Evolutionary conservation across 805 yeast species (phyloP).

Genomic region (Kodamaea kaohsiungensis): DNA sequence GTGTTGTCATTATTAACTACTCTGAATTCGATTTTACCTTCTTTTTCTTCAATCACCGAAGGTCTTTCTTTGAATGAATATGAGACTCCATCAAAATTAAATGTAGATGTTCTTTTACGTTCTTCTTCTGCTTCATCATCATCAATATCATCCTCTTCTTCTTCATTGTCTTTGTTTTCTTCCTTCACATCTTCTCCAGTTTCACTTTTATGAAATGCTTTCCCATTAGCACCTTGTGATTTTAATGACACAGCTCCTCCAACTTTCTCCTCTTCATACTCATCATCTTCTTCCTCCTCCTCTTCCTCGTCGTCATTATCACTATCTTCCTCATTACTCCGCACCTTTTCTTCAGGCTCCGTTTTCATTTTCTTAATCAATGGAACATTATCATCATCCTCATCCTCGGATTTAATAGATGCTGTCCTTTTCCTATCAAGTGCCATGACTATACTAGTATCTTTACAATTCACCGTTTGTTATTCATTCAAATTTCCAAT

Average conservation of each 20-base stretch:
- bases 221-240: slow-evolving; percentile 20
- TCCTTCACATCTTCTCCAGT: slow-evolving; percentile 29
- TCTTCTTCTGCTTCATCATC: slow-evolving; percentile 47
- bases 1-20: slow-evolving; percentile 96
- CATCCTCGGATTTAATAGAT: slow-evolving; percentile 23
- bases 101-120: slow-evolving; percentile 44
- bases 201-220: slow-evolving; percentile 18
- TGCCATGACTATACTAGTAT: background rate
- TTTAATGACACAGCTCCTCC: slow-evolving; percentile 15
- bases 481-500: slow-evolving; percentile 1
- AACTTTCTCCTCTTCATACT: slow-evolving; percentile 10
- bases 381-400: slow-evolving; percentile 28
- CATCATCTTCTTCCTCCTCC: slow-evolving; percentile 16
- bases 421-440: slow-evolving; percentile 31
- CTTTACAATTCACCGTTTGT: background rate
- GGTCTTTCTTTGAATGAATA: slow-evolving; percentile 91
- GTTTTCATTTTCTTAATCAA: slow-evolving; percentile 24
- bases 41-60: slow-evolving; percentile 90
- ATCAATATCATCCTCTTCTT: slow-evolving; percentile 38
- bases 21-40: slow-evolving; percentile 89
- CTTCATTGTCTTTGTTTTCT: slow-evolving; percentile 27
- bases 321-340: slow-evolving; percentile 25
- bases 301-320: slow-evolving; percentile 21
- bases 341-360: slow-evolving; percentile 18
- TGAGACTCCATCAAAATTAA: slow-evolving; percentile 72